phyloP scores from a whole-genome alignment of 495 filamentous ascomycete species.

The Articulospora tetracladia region DNA sequence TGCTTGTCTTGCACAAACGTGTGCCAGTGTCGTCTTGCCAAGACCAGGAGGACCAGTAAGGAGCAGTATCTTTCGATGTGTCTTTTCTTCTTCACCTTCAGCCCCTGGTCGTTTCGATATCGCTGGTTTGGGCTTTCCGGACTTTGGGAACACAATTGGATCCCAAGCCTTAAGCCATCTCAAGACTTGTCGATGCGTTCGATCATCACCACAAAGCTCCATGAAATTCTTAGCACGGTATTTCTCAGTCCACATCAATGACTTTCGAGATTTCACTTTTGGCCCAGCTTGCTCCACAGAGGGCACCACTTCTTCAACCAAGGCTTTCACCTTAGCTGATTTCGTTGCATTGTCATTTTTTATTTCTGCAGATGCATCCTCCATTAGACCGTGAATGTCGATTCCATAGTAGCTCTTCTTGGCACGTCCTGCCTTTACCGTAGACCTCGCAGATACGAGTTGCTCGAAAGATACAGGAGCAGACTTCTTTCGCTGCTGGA shows the following conservation, averaged over 20 bases:
- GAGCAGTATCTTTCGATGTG: conserved; percentile 82
- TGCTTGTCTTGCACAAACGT: conserved; percentile 92
- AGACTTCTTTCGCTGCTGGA: conserved; percentile 46
- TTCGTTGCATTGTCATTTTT: conserved; percentile 19
- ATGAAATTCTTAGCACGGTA: conserved; percentile 90
- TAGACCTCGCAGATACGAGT: conserved; percentile 66
- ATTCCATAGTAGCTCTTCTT: conserved; percentile 86
- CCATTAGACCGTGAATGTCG: conserved; percentile 77
- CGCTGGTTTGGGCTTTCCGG: conserved; percentile 48
- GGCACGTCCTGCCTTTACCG: conserved; percentile 64
- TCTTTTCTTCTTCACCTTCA: conserved; percentile 58
- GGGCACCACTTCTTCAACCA: conserved; percentile 27
- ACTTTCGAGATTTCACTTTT: conserved; percentile 42
- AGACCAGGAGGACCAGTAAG: conserved; percentile 88
- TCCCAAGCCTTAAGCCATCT: conserved; percentile 96
- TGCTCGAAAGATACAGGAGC: conserved; percentile 57
- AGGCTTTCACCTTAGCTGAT: conserved; percentile 20
- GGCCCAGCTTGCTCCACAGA: conserved; percentile 34
- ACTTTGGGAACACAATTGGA: conserved; percentile 79
- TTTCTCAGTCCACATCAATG: conserved; percentile 78
- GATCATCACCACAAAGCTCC: conserved; percentile 89
- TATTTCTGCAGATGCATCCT: conserved; percentile 55
- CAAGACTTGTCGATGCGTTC: conserved; percentile 86
- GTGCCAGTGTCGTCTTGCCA: conserved; percentile 93
- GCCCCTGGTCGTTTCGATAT: conserved; percentile 28